phyloP scores from a whole-genome alignment of 2,329 filamentous ascomycete species.

The Aspergillus neoniger region DNA sequence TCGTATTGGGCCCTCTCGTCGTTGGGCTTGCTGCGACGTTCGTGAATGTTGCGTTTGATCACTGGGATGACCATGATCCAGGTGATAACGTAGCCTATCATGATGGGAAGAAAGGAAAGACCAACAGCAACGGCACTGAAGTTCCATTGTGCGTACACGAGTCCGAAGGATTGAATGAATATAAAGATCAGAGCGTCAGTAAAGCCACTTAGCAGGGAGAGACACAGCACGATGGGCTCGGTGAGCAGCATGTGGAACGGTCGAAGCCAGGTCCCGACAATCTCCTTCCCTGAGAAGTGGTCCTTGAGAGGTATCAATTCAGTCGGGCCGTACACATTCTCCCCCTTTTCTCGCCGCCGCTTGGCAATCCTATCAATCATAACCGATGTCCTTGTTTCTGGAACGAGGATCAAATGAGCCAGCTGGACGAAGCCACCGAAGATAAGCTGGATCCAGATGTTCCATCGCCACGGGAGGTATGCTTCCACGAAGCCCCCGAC shows the following conservation, averaged over 20 bases:
- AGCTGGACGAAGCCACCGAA: constrained; percentile 70
- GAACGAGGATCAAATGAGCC: constrained; percentile 68
- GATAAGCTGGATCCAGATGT: constrained; percentile 83
- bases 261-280: constrained; percentile 59
- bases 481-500: constrained; percentile 73
- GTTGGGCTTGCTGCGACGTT: constrained; percentile 53
- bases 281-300: constrained; percentile 57
- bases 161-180: constrained; percentile 63
- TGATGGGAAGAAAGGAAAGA: constrained; percentile 58
- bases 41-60: constrained; percentile 51
- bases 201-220: constrained; percentile 65
- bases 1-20: constrained; percentile 59
- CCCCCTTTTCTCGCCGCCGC: constrained; percentile 67
- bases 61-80: constrained; percentile 59
- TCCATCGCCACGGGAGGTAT: constrained; percentile 70
- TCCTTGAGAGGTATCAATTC: constrained; percentile 59
- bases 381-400: constrained; percentile 74
- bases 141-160: constrained; percentile 62
- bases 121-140: constrained; percentile 55
- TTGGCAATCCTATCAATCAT: constrained; percentile 68
- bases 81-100: constrained; percentile 61
- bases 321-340: constrained; percentile 70
- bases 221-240: constrained; percentile 64
- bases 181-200: constrained; percentile 67
- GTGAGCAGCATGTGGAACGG: constrained; percentile 66